A percentile compares a stretch with the other conserved stretches of the same genome.
These are phyloP conservation scores for Cucurbita argyrosperma DNA, from an alignment of 306 rosid genomes.

Conservation along the genomic window DNA sequence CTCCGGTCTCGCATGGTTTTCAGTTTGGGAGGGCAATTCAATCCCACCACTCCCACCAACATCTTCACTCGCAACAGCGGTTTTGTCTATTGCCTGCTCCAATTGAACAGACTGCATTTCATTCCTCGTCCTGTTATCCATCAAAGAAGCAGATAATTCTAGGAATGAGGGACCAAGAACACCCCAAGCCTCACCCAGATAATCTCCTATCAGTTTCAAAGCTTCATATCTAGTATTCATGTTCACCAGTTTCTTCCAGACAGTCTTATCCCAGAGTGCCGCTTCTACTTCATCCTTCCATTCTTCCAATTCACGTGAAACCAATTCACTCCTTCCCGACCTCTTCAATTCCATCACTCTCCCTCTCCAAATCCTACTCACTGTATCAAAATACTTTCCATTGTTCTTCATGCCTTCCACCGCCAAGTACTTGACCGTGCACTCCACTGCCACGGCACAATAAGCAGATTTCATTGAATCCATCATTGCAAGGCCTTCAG, in stretches of 20 bases:
- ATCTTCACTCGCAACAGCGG: background rate
- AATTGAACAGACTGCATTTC: background rate
- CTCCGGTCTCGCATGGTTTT: background rate
- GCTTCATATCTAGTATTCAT: slow-evolving; percentile 45
- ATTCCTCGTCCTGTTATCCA: background rate
- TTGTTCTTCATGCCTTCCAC: slow-evolving; percentile 9
- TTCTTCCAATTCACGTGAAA: slow-evolving; percentile 25
- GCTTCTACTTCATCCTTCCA: slow-evolving; percentile 39
- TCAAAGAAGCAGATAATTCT: slow-evolving; percentile 15
- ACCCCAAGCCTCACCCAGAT: slow-evolving; percentile 44
- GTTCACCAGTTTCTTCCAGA: slow-evolving; percentile 22
- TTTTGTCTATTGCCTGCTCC: background rate
- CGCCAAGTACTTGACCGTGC: slow-evolving; percentile 43
- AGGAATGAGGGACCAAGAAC: slow-evolving; percentile 41
- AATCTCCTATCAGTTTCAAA: slow-evolving; percentile 19
- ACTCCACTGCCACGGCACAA: slow-evolving; percentile 58
- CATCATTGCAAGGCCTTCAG: slow-evolving; percentile 3
- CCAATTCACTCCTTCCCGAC: slow-evolving; percentile 12
- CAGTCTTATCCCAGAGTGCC: slow-evolving; percentile 33
- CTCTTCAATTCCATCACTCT: slow-evolving; percentile 18
- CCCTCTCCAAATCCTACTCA: slow-evolving; percentile 49
- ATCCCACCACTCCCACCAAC: slow-evolving; percentile 5
- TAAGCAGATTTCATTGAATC: slow-evolving; percentile 42
- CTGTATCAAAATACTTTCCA: slow-evolving; percentile 28
- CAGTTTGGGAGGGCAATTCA: background rate